Conservation (phyloP, 2,329 filamentous ascomycete genomes). For the Fusarium nanum region DNA sequence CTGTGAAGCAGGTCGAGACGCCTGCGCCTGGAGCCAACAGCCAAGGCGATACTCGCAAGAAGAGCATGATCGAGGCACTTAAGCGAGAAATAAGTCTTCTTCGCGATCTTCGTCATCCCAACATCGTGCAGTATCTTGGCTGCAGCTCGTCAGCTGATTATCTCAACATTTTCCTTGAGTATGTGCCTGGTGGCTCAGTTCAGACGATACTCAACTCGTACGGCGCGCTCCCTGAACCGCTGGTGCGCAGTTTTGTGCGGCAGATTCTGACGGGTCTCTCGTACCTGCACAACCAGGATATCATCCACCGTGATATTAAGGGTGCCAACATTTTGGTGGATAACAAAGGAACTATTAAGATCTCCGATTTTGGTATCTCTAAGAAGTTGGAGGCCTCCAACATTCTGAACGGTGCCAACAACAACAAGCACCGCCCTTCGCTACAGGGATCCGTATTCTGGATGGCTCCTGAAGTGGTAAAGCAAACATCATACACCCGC, state of each 20-base stretch:
- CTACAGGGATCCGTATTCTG: slow-evolving; percentile 98
- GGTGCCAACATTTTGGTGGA: slow-evolving; percentile 98
- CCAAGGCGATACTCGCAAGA: slow-evolving; percentile 89
- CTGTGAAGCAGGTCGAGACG: slow-evolving; percentile 97
- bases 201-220: slow-evolving; percentile 99
- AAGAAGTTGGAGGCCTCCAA: slow-evolving; percentile 96
- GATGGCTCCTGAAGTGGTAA: slow-evolving; percentile 99
- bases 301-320: slow-evolving; percentile 99
- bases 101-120: slow-evolving; percentile 92
- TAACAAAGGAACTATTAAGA: slow-evolving; percentile 99
- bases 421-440: slow-evolving; percentile 78
- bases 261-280: slow-evolving; percentile 94
- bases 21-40: slow-evolving; percentile 81
- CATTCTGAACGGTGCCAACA: slow-evolving; percentile 76
- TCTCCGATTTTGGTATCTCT: slow-evolving; percentile 98
- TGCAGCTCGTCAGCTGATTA: slow-evolving; percentile 91
- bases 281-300: slow-evolving; percentile 93
- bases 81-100: slow-evolving; percentile 96
- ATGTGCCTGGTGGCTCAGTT: slow-evolving; percentile 96
- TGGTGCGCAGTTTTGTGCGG: slow-evolving; percentile 95
- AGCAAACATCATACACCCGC: slow-evolving; percentile 96
- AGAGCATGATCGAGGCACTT: slow-evolving; percentile 96
- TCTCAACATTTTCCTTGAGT: slow-evolving; percentile 99
- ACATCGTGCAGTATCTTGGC: slow-evolving; percentile 98
- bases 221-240: slow-evolving; percentile 89